Evolutionary conservation across 1,284 basidiomycete species (phyloP).

Genomic region (Ceratobasidium sp.): DNA sequence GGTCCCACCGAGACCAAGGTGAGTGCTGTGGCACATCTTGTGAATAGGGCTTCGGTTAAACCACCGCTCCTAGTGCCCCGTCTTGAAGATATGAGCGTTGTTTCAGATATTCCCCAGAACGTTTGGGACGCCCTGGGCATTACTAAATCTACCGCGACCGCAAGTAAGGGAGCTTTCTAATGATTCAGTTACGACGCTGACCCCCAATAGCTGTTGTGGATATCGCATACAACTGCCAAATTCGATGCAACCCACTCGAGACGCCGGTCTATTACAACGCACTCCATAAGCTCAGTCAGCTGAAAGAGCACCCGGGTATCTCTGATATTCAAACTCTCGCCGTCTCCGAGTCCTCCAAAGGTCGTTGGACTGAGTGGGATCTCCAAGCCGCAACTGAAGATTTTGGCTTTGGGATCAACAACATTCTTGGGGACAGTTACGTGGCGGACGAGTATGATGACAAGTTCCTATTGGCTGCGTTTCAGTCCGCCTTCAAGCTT

Average conservation of each 20-base stretch:
- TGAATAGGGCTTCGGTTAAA: background rate
- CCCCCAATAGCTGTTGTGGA: constrained; percentile 68
- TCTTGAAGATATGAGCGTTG: constrained; percentile 59
- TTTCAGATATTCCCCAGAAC: constrained; percentile 61
- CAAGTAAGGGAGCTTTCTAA: constrained; percentile 61
- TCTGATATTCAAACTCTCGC: constrained; percentile 67
- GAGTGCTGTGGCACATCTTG: constrained; percentile 51
- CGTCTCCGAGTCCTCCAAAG: constrained; percentile 70
- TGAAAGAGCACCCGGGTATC: constrained; percentile 56
- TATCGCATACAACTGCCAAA: constrained; percentile 83
- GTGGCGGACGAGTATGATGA: constrained; percentile 73
- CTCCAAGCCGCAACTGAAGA: constrained; percentile 60
- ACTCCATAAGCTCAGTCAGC: constrained; percentile 59
- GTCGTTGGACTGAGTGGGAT: constrained; percentile 72
- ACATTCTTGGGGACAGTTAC: constrained; percentile 71
- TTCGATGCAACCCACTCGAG: constrained; percentile 76
- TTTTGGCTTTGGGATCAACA: constrained; percentile 77
- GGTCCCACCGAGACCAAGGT: constrained; percentile 71
- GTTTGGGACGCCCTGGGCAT: constrained; percentile 65
- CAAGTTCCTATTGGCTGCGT: constrained; percentile 75
- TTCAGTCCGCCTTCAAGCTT: constrained; percentile 66
- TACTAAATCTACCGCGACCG: constrained; percentile 73
- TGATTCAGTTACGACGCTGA: constrained; percentile 21
- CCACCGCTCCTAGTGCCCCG: constrained; percentile 39
- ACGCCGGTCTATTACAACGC: constrained; percentile 74